phyloP scores from a whole-genome alignment of 805 yeast species.

The Zygoascus ofunaensis region DNA sequence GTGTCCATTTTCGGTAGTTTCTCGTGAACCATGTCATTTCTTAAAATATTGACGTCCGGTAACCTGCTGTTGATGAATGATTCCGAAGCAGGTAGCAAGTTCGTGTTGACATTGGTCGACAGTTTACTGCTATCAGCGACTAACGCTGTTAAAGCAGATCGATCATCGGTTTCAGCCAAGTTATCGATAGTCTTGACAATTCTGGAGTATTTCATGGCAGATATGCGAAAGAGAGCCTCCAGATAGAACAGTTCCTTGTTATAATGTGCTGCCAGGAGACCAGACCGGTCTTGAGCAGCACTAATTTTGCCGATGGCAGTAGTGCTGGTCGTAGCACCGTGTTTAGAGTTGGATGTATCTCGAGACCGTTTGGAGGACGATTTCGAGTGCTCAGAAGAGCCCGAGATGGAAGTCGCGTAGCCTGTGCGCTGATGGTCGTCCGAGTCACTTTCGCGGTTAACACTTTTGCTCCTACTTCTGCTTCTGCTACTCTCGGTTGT shows the following conservation, averaged over 20 bases:
- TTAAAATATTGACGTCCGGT: conserved; percentile 12
- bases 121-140: conserved; percentile 1
- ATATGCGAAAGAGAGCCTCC: background rate
- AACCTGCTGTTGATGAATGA: conserved; percentile 9
- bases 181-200: background rate
- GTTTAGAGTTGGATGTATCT: background rate
- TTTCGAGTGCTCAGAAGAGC: background rate
- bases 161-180: background rate
- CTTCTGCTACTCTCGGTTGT: background rate
- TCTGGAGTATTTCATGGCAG: background rate
- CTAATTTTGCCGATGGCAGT: too few species aligned
- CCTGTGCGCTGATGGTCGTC: too few species aligned
- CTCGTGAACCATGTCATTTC: conserved; percentile 13
- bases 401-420: background rate
- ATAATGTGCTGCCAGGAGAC: background rate
- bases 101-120: conserved; percentile 5
- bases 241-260: background rate
- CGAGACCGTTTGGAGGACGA: background rate
- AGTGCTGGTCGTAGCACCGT: too few species aligned
- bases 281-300: background rate
- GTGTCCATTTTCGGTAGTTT: conserved; percentile 16
- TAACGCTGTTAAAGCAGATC: background rate
- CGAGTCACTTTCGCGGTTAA: too few species aligned
- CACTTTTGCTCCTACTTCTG: too few species aligned
- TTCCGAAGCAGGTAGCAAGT: conserved; percentile 10